These are phyloP conservation scores for Annulohypoxylon maeteangense DNA, from an alignment of 495 filamentous ascomycete species.

Conservation along the genomic window DNA sequence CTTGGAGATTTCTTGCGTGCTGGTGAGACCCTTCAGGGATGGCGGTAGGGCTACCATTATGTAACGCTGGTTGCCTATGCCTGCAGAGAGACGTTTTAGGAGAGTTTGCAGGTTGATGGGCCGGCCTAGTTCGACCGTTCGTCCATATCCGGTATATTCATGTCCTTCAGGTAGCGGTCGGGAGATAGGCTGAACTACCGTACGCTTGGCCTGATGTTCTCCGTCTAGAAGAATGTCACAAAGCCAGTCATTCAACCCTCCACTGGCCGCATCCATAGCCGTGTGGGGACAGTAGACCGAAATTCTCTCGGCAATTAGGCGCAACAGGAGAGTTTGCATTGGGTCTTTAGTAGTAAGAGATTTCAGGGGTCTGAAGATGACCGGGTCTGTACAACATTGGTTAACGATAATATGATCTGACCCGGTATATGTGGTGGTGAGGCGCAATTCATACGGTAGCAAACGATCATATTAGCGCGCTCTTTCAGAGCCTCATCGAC, in stretches of 20 bases:
- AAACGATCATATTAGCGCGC: conserved; percentile 79
- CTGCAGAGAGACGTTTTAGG: conserved; percentile 60
- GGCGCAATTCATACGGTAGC: conserved; percentile 75
- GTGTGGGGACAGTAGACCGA: conserved; percentile 97
- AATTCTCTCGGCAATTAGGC: conserved; percentile 86
- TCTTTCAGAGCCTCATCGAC: conserved; percentile 87
- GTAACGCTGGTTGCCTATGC: conserved; percentile 51
- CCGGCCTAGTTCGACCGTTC: conserved; percentile 70
- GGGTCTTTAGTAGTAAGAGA: conserved; percentile 83
- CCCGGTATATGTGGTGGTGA: not conserved
- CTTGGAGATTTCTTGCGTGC: conserved; percentile 60
- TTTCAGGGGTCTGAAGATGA: conserved; percentile 94
- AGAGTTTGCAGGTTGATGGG: conserved; percentile 69
- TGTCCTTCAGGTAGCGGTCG: conserved; percentile 59
- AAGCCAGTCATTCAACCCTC: conserved; percentile 94
- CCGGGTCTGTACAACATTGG: conserved; percentile 72
- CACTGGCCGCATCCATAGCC: conserved; percentile 87
- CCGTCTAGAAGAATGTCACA: conserved; percentile 76
- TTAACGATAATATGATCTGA: not conserved
- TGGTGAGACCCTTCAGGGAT: conserved; percentile 32
- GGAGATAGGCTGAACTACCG: conserved; percentile 53
- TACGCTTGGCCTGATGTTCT: conserved; percentile 41
- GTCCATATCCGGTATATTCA: conserved; percentile 79
- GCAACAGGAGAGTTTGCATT: conserved; percentile 85
- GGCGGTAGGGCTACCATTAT: conserved; percentile 56